Conservation (phyloP, 352 stramenopile genomes). For the Phytophthora pluvialis region DNA sequence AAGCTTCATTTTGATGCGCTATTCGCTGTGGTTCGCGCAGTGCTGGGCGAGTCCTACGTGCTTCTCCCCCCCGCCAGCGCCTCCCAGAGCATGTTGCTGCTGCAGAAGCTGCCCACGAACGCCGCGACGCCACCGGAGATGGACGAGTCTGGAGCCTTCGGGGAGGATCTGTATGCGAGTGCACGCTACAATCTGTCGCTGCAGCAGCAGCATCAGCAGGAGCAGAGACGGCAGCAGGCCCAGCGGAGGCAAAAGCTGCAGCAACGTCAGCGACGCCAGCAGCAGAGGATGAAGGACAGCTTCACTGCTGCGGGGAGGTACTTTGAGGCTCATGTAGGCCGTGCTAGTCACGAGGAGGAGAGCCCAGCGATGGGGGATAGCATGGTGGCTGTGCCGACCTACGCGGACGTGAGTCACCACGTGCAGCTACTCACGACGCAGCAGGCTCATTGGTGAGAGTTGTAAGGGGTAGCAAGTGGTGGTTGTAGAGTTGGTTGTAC, state of each 20-base stretch:
- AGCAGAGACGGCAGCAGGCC: slow-evolving; percentile 36
- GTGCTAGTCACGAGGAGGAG: slow-evolving; percentile 29
- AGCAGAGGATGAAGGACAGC: slow-evolving; percentile 37
- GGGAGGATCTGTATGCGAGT: slow-evolving; percentile 47
- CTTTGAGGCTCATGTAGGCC: slow-evolving; percentile 33
- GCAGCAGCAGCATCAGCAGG: slow-evolving; percentile 46
- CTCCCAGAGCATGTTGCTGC: slow-evolving; percentile 59
- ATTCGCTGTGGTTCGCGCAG: slow-evolving; percentile 13
- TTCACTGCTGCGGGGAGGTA: slow-evolving; percentile 28
- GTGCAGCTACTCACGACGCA: slow-evolving; percentile 74
- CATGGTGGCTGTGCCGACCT: slow-evolving; percentile 65
- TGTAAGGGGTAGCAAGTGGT: background rate
- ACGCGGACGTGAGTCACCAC: slow-evolving; percentile 79
- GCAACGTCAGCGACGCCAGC: slow-evolving; percentile 32
- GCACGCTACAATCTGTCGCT: slow-evolving; percentile 55
- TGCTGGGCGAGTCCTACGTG: slow-evolving; percentile 78
- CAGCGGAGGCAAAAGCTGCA: slow-evolving; percentile 34
- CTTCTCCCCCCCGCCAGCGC: slow-evolving; percentile 72
- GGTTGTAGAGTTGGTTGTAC: background rate
- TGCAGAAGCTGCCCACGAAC: slow-evolving; percentile 42
- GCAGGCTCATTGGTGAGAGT: slow-evolving; percentile 66
- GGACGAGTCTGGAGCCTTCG: slow-evolving; percentile 39
- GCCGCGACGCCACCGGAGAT: slow-evolving; percentile 29
- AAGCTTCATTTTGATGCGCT: slow-evolving; percentile 9
- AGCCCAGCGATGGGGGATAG: slow-evolving; percentile 53